phyloP scores from a whole-genome alignment of 768 basidiomycete genomes.

The Piloderma croceum region DNA sequence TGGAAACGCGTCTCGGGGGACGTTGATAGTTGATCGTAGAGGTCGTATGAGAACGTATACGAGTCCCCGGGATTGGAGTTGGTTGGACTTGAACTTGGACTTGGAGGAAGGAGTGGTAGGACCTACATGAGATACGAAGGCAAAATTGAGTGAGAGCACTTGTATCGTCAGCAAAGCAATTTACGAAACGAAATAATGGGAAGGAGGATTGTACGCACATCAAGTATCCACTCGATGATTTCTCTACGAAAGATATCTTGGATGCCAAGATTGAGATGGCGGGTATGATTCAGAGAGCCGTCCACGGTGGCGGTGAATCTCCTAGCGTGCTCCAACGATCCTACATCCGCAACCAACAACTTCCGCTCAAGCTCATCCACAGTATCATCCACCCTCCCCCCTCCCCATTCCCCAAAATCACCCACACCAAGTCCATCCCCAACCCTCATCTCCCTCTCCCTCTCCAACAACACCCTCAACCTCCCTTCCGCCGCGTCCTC shows the following conservation, averaged over 20 bases:
- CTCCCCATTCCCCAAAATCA: conserved; percentile 6
- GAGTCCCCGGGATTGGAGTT: not conserved
- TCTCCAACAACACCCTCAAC: conserved; percentile 33
- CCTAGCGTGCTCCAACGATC: conserved; percentile 18
- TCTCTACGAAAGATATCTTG: conserved; percentile 28
- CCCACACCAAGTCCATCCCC: conserved; percentile 29
- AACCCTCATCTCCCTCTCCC: conserved; percentile 34
- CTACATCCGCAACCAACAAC: conserved; percentile 9
- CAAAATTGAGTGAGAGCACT: not conserved
- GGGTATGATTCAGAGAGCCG: not conserved
- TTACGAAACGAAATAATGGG: too few relatives aligned
- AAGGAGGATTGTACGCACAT: conserved; percentile 23
- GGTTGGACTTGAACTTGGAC: conserved; percentile 1
- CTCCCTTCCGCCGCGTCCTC: conserved; percentile 43
- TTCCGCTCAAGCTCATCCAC: conserved; percentile 12
- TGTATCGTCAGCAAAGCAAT: too few relatives aligned
- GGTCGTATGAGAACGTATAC: conserved; percentile 23
- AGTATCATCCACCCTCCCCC: conserved; percentile 8
- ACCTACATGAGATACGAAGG: not conserved
- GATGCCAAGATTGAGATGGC: conserved; percentile 21
- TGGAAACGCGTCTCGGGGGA: conserved; percentile 62
- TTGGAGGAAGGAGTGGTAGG: conserved; percentile 1
- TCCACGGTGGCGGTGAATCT: conserved; percentile 11
- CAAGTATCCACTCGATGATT: conserved; percentile 42
- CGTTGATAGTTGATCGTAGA: conserved; percentile 48